Evolutionary conservation across 257 asterid species (phyloP).

Genomic region (Ajuga chamaepitys): DNA sequence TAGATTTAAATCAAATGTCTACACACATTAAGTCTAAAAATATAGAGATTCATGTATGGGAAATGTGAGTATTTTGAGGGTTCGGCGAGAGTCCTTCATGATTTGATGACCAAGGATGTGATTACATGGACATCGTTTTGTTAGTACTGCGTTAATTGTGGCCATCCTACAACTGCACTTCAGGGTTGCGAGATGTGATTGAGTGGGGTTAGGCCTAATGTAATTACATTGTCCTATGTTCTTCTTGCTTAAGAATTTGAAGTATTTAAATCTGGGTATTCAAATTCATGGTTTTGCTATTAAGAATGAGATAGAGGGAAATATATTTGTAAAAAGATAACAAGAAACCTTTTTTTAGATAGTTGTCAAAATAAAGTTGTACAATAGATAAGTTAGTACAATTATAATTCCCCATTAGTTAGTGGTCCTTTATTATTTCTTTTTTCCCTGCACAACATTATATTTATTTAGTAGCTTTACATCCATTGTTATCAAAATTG

Average conservation of each 20-base stretch:
- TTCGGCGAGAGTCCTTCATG: constrained; percentile 41
- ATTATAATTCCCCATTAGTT: no score
- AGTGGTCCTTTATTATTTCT: no score
- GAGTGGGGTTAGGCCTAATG: constrained; percentile 41
- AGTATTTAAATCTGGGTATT: constrained; percentile 38
- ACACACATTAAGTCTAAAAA: no score
- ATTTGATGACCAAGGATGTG: constrained; percentile 43
- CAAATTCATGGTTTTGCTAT: constrained; percentile 52
- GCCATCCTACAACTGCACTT: constrained; percentile 40
- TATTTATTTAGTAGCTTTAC: no score
- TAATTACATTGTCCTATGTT: constrained; percentile 48
- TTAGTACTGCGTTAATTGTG: constrained; percentile 52
- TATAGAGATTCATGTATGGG: constrained; percentile 65
- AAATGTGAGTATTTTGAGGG: constrained; percentile 54
- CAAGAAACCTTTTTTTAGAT: no score
- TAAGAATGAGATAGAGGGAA: constrained; percentile 46
- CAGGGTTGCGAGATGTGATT: constrained; percentile 41
- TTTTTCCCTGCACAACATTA: no score
- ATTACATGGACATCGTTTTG: constrained; percentile 73
- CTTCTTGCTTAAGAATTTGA: constrained; percentile 68
- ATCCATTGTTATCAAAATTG: no score
- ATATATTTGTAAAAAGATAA: constrained; percentile 52
- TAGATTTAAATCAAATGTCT: no score
- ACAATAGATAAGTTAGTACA: no score
- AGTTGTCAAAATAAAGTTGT: no score